Conservation (phyloP, 306 rosid genomes). For the Cercis canadensis region DNA sequence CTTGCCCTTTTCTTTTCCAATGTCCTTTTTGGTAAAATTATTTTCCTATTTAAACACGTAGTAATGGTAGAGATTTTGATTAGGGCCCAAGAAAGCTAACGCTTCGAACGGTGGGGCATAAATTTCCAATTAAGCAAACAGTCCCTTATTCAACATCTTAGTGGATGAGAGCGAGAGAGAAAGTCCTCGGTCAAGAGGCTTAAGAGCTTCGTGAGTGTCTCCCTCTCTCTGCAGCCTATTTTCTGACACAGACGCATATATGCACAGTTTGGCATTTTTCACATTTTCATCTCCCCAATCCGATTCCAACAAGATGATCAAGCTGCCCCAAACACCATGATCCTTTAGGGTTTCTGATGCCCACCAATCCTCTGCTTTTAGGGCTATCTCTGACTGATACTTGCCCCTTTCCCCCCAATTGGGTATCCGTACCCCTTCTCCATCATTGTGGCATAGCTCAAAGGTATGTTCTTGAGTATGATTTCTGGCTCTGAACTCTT, state of each 20-base stretch:
- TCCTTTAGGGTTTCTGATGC: constrained; percentile 42
- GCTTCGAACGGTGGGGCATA: too few relatives aligned
- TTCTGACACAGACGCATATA: neutral
- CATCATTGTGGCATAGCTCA: constrained; percentile 31
- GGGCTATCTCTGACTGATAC: constrained; percentile 17
- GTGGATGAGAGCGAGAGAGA: constrained; percentile 43
- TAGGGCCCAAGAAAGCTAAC: too few relatives aligned
- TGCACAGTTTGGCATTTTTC: constrained; percentile 4
- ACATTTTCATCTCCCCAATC: neutral
- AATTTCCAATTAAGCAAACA: constrained; percentile 26
- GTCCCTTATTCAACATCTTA: constrained; percentile 31
- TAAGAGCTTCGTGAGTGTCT: constrained; percentile 39
- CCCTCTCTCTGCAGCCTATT: constrained; percentile 13
- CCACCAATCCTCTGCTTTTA: neutral
- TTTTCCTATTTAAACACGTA: too few relatives aligned
- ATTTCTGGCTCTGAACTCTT: constrained; percentile 23
- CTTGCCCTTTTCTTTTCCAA: too few relatives aligned
- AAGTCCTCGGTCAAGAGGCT: constrained; percentile 35
- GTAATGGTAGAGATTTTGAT: too few relatives aligned
- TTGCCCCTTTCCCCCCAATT: neutral
- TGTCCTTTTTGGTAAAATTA: too few relatives aligned
- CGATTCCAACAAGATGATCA: neutral
- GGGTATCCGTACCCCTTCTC: neutral
- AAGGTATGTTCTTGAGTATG: constrained; percentile 46
- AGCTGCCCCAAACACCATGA: neutral